These are phyloP conservation scores for Teunomyces kruisii DNA, from an alignment of 805 yeast genomes.

Conservation along the genomic window DNA sequence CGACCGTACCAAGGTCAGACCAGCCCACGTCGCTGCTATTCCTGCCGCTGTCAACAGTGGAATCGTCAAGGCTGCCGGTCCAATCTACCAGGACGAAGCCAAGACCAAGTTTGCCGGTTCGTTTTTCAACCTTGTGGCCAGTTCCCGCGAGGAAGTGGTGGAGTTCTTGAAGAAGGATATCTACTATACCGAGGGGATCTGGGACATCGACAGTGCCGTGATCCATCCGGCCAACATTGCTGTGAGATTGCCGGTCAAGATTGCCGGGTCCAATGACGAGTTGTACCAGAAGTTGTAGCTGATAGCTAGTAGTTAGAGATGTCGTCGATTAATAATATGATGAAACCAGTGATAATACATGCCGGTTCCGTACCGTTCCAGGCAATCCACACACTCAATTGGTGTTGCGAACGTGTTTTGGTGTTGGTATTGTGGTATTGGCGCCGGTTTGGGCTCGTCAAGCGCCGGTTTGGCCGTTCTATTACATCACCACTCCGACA, in stretches of 20 bases:
- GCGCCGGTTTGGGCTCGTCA: too few relatives aligned
- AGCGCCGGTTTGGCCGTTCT: too few relatives aligned
- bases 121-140: slow-evolving; percentile 60
- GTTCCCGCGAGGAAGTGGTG: slow-evolving; percentile 61
- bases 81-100: slow-evolving; percentile 39
- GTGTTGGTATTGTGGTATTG: too few relatives aligned
- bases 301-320: too few relatives aligned
- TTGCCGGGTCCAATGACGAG: slow-evolving; percentile 27
- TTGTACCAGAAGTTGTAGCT: slow-evolving; percentile 8
- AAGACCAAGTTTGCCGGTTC: slow-evolving; percentile 67
- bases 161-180: slow-evolving; percentile 64
- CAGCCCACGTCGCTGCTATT: slow-evolving; percentile 51
- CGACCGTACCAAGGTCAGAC: slow-evolving; percentile 54
- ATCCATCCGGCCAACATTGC: slow-evolving; percentile 53
- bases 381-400: too few relatives aligned
- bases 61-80: slow-evolving; percentile 43
- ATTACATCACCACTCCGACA: too few relatives aligned
- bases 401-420: too few relatives aligned
- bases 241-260: slow-evolving; percentile 31
- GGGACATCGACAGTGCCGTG: slow-evolving; percentile 68
- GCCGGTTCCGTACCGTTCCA: too few relatives aligned
- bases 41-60: slow-evolving; percentile 41
- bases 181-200: slow-evolving; percentile 63
- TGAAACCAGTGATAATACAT: too few relatives aligned
- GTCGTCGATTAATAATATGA: too few relatives aligned